Percentiles rank a stretch among this genome's conserved stretches.
Evolutionary conservation across 2,329 filamentous ascomycete genomes (phyloP).

Genomic region (Aspergillus felis): DNA sequence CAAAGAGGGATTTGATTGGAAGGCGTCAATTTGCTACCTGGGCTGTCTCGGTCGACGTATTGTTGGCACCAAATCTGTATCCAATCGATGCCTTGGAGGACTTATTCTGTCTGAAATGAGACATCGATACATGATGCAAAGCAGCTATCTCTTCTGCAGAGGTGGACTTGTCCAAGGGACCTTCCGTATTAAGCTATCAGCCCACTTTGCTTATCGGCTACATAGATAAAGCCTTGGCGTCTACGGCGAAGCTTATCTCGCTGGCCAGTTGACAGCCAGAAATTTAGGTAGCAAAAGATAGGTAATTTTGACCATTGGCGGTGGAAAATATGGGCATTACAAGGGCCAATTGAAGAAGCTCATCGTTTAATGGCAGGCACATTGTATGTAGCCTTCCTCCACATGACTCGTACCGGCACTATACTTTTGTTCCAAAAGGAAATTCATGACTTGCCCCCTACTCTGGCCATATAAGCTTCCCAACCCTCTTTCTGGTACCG

Average conservation of each 20-base stretch:
- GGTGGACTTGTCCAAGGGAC: neutral
- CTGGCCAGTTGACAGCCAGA: neutral
- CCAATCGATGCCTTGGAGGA: neutral
- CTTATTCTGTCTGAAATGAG: neutral
- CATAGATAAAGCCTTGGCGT: neutral
- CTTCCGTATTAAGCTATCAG: neutral
- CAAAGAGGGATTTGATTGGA: neutral
- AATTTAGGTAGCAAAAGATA: too few relatives aligned
- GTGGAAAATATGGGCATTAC: neutral
- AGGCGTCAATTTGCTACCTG: neutral
- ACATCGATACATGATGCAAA: neutral
- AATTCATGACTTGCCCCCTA: slow-evolving; percentile 16
- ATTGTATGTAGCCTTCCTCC: neutral
- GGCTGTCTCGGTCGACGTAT: neutral
- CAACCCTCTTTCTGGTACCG: slow-evolving; percentile 45
- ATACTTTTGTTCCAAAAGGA: neutral
- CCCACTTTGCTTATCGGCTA: neutral
- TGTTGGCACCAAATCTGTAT: neutral
- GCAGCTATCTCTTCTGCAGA: neutral
- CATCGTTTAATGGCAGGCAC: too few relatives aligned
- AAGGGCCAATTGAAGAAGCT: neutral
- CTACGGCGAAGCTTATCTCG: neutral
- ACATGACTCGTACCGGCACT: neutral
- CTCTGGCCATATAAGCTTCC: slow-evolving; percentile 42
- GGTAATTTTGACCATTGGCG: neutral